These are phyloP conservation scores for Ophiocordyceps camponoti-floridani DNA, from an alignment of 2,329 filamentous ascomycete species.

Conservation along the genomic window DNA sequence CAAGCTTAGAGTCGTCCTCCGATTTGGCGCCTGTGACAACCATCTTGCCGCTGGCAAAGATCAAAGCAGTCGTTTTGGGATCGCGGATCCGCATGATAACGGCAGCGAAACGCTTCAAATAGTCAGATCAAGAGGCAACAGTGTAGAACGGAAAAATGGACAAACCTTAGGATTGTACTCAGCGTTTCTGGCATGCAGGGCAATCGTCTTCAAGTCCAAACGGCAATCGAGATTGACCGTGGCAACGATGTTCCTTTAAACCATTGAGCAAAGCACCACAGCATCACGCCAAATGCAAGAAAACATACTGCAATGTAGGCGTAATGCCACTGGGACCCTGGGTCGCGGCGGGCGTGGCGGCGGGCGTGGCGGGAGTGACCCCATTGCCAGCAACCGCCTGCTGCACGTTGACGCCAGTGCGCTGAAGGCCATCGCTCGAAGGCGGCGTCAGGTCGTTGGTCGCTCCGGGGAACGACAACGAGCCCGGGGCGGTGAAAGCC, in stretches of 20 bases:
- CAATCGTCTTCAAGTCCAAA: conserved; percentile 96
- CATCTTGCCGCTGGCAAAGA: conserved; percentile 99
- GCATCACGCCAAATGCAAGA: conserved; percentile 12
- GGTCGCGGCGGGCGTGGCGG: conserved; percentile 72
- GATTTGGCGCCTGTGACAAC: conserved; percentile 96
- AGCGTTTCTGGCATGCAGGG: conserved; percentile 90
- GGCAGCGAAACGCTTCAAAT: conserved; percentile 74
- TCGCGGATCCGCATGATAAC: conserved; percentile 99
- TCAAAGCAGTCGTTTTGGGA: conserved; percentile 92
- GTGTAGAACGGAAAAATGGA: background rate
- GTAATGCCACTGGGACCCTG: conserved; percentile 78
- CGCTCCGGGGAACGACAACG: conserved; percentile 78
- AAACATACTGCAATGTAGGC: conserved; percentile 93
- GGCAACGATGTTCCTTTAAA: conserved; percentile 87
- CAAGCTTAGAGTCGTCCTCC: conserved; percentile 93
- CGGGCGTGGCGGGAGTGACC: conserved; percentile 79
- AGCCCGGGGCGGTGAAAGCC: conserved; percentile 84
- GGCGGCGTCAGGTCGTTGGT: conserved; percentile 71
- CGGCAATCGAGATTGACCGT: conserved; percentile 97
- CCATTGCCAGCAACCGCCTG: conserved; percentile 51
- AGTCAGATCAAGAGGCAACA: conserved; percentile 4
- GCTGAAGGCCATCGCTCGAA: conserved; percentile 33
- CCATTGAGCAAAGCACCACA: conserved; percentile 34
- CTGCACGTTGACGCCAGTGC: conserved; percentile 23
- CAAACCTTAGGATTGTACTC: conserved; percentile 96